A percentile compares a stretch with the other conserved stretches of the same genome.
Conservation (phyloP, 2,329 filamentous ascomycete species). For the Fusarium austroafricanum region DNA sequence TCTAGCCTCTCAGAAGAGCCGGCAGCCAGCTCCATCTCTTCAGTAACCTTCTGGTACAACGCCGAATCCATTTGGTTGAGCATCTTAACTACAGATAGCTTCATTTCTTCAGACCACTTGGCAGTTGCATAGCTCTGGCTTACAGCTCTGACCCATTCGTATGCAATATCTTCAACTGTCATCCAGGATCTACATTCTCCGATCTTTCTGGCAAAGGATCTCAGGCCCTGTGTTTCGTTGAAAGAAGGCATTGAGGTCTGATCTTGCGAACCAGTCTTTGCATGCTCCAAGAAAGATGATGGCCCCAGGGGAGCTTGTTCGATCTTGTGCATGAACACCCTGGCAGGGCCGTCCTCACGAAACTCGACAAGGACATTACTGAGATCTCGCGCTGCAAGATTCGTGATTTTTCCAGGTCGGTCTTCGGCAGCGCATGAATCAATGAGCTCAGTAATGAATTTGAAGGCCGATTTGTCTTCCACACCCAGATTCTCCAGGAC, state of each 20-base stretch:
- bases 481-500: constrained; percentile 67
- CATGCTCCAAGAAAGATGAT: constrained; percentile 72
- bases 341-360: constrained; percentile 62
- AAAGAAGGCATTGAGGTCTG: constrained; percentile 60
- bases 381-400: constrained; percentile 62
- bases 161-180: constrained; percentile 67
- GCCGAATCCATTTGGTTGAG: constrained; percentile 65
- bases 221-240: constrained; percentile 64
- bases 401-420: constrained; percentile 60
- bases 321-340: constrained; percentile 64
- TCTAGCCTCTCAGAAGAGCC: constrained; percentile 44
- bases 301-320: constrained; percentile 64
- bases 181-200: constrained; percentile 60
- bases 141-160: constrained; percentile 67
- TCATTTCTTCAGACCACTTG: constrained; percentile 70
- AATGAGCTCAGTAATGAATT: constrained; percentile 61
- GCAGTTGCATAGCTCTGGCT: constrained; percentile 63
- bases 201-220: constrained; percentile 62
- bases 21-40: constrained; percentile 54
- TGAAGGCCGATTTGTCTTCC: constrained; percentile 60
- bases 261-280: constrained; percentile 66
- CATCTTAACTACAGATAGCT: constrained; percentile 67
- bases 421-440: constrained; percentile 65
- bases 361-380: constrained; percentile 62
- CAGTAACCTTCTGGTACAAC: constrained; percentile 60